Evolutionary conservation across 768 basidiomycete species (phyloP).

Genomic region (Hygrocybe punicea): DNA sequence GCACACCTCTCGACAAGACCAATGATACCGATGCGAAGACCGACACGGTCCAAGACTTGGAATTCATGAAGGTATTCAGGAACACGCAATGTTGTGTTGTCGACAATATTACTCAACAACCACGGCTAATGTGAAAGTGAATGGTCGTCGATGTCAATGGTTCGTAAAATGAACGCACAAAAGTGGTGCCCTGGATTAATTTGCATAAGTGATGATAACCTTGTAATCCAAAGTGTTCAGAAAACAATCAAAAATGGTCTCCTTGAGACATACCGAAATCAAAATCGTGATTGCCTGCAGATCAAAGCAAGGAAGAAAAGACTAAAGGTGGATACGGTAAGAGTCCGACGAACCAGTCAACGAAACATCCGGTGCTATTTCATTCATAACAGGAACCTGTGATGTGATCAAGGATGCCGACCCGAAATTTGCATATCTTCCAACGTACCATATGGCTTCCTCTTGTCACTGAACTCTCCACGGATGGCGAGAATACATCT

Average conservation of each 20-base stretch:
- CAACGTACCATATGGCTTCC: slow-evolving; percentile 80
- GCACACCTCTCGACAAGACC: slow-evolving; percentile 81
- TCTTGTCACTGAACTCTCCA: slow-evolving; percentile 83
- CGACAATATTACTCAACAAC: slow-evolving; percentile 85
- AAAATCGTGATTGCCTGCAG: slow-evolving; percentile 85
- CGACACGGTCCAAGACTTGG: slow-evolving; percentile 63
- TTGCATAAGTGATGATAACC: slow-evolving; percentile 64
- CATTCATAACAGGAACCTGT: slow-evolving; percentile 84
- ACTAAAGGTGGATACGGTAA: background rate
- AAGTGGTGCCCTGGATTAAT: slow-evolving; percentile 68
- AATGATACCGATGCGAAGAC: slow-evolving; percentile 72
- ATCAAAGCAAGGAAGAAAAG: background rate
- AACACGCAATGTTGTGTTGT: slow-evolving; percentile 56
- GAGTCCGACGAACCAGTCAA: slow-evolving; percentile 55
- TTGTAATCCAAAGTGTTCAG: slow-evolving; percentile 23
- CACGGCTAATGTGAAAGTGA: slow-evolving; percentile 56
- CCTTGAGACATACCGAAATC: slow-evolving; percentile 59
- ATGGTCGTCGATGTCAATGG: background rate
- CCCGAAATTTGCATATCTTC: background rate
- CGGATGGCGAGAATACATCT: slow-evolving; percentile 82
- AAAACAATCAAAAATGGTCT: background rate
- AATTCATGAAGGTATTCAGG: slow-evolving; percentile 64
- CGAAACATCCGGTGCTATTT: slow-evolving; percentile 72
- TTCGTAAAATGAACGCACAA: slow-evolving; percentile 46
- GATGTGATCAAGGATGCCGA: background rate